Evolutionary conservation across 2,329 filamentous ascomycete genomes (phyloP), one percentile per base, ranked within the genome.

Genomic region (Xylariaceae sp.): DNA sequence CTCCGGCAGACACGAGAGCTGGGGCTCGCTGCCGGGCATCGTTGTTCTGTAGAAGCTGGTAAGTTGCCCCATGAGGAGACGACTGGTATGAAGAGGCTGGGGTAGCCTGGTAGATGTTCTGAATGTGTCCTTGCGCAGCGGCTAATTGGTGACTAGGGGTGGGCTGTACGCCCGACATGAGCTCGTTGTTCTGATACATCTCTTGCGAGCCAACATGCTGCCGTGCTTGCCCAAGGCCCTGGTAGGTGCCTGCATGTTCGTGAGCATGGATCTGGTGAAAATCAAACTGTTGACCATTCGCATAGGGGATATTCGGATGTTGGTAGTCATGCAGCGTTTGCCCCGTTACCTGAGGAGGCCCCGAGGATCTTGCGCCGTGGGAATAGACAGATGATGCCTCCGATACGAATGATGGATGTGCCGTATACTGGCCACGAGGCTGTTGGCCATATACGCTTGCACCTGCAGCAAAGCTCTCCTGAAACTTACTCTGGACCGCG

Each of bases 201-300:
- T 59, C 60, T 34, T 60, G 56, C 15, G 56, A 44, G 13, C 57
- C 57, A 34, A 53, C 51, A 45, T 64, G 60, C 8, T 58, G 60
- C 18, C 59, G 62, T 4, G 47, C 17, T 49, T 62, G 61, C 4
- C 23, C 11, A n/a, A 57, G 56, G 2, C 49, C 57, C 15, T 55
- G 17, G 30, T 62, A 64, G n/a, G 58, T 53, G 3, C 52, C 55
- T 30, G 52, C 47, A 15, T 51, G 10, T 1, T 55, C 56, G 39
- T 51, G 60, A 17, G 51, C 8, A 17, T 57, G 56, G 11, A 15
- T 58, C n/a, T 62, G 37, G 2, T 44, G 60, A 50, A 53, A 57
- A 34, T 62, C 44, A 23, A 59, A 42, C 39, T 45, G 55, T 56
- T 62, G 62, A 7, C 51, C 53, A 55, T 58, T 54, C n/a, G n/a